These are phyloP conservation scores for Delonix regia DNA, from an alignment of 306 rosid species.

Conservation along the genomic window DNA sequence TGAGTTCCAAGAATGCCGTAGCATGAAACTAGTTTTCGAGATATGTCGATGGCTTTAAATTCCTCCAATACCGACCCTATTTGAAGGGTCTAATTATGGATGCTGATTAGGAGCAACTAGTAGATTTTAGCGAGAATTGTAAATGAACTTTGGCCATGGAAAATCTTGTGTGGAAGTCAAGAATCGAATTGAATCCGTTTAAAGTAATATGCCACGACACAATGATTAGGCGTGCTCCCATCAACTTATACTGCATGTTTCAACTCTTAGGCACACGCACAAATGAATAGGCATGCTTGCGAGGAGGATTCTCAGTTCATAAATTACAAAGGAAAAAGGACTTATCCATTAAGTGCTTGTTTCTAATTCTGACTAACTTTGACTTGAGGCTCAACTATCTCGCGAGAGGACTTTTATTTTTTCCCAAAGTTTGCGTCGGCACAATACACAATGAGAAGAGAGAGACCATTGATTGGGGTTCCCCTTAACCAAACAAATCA, in stretches of 20 bases:
- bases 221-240: constrained; percentile 78
- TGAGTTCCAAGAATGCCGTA: background rate
- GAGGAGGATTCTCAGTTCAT: constrained; percentile 1
- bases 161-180: constrained; percentile 57
- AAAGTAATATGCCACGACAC: constrained; percentile 58
- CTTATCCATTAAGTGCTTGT: constrained; percentile 26
- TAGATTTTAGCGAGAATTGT: constrained; percentile 6
- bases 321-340: background rate
- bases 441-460: background rate
- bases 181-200: constrained; percentile 49
- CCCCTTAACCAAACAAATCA: constrained; percentile 24
- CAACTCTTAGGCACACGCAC: constrained; percentile 32
- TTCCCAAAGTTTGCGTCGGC: background rate
- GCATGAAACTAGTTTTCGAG: constrained; percentile 9
- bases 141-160: constrained; percentile 32
- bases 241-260: constrained; percentile 43
- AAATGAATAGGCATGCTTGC: constrained; percentile 35
- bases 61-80: background rate
- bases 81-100: constrained; percentile 21
- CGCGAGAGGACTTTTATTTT: background rate
- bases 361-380: constrained; percentile 44
- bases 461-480: background rate
- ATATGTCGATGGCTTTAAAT: background rate
- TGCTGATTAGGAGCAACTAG: background rate
- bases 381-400: constrained; percentile 14